These are phyloP conservation scores for Alnus rubra DNA, from an alignment of 306 rosid genomes.

Conservation along the genomic window DNA sequence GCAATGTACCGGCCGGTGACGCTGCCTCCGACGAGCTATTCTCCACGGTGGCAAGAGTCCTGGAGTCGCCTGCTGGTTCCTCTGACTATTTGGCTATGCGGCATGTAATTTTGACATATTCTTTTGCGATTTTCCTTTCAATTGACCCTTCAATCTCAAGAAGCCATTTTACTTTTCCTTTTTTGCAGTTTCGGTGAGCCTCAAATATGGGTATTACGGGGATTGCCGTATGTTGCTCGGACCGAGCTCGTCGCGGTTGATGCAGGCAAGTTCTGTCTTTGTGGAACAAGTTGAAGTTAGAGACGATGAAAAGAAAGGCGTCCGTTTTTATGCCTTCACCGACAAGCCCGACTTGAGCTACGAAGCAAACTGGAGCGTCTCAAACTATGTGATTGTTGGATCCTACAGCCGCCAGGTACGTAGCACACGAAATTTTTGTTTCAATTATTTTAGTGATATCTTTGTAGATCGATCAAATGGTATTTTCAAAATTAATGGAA, in stretches of 20 bases:
- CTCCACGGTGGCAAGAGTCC: constrained; percentile 39
- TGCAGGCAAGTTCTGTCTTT: constrained; percentile 52
- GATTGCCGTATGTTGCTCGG: constrained; percentile 61
- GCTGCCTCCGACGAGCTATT: constrained; percentile 5
- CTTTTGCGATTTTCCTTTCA: background rate
- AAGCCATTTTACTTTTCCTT: background rate
- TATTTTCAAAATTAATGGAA: background rate
- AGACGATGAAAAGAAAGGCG: constrained; percentile 30
- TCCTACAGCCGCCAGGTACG: constrained; percentile 51
- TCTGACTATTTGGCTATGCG: constrained; percentile 66
- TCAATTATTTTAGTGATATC: no score
- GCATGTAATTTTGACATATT: constrained; percentile 66
- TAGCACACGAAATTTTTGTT: constrained; percentile 19
- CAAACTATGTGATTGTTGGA: constrained; percentile 40
- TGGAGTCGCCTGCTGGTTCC: constrained; percentile 43
- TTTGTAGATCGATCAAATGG: background rate
- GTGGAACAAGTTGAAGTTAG: constrained; percentile 48
- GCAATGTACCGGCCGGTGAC: constrained; percentile 33
- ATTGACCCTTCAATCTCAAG: constrained; percentile 30
- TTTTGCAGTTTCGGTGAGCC: constrained; percentile 55
- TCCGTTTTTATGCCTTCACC: constrained; percentile 44
- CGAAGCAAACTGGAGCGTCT: constrained; percentile 50
- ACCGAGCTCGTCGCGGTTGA: constrained; percentile 67
- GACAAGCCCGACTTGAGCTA: constrained; percentile 54
- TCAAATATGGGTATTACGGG: constrained; percentile 62